Percentiles rank a stretch among this genome's conserved stretches.
phyloP scores from a whole-genome alignment of 371 early-diverging fungal genomes.

The Apophysomyces sp. region DNA sequence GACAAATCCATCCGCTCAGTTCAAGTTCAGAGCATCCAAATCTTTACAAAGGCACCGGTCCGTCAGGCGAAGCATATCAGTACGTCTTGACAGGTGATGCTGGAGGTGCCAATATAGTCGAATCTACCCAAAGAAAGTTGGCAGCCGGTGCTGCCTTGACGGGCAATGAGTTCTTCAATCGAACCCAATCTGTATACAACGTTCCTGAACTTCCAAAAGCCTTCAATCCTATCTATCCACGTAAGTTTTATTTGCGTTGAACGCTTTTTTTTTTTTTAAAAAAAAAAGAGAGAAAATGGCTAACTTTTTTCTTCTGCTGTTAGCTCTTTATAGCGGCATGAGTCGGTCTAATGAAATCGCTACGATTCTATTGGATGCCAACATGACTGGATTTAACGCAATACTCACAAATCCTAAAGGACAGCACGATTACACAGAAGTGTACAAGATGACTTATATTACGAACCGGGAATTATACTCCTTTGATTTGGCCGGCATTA shows the following conservation, averaged over 20 bases:
- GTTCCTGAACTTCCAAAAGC: constrained; percentile 52
- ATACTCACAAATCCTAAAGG: constrained; percentile 16
- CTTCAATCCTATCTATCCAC: constrained; percentile 35
- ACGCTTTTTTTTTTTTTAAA: not conserved
- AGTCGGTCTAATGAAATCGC: constrained; percentile 31
- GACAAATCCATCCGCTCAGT: constrained; percentile 25
- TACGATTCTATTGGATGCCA: constrained; percentile 24
- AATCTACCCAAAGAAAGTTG: constrained; percentile 27
- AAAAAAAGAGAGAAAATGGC: too few relatives aligned
- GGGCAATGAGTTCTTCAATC: constrained; percentile 53
- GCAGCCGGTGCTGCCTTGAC: constrained; percentile 35
- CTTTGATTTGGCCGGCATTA: constrained; percentile 33
- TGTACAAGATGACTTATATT: constrained; percentile 35
- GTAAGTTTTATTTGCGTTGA: constrained; percentile 18
- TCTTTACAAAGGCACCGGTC: constrained; percentile 31
- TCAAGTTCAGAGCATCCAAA: constrained; percentile 22
- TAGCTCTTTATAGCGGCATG: constrained; percentile 34
- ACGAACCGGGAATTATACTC: constrained; percentile 38
- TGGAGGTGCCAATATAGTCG: constrained; percentile 9
- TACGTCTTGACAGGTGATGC: constrained; percentile 20
- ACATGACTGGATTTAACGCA: constrained; percentile 7
- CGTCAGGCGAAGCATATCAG: constrained; percentile 23
- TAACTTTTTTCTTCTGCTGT: too few relatives aligned
- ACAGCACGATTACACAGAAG: constrained; percentile 5
- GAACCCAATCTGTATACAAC: constrained; percentile 31